Percentiles rank a stretch among this genome's conserved stretches.
Conservation (phyloP, 176 grass and related monocot genomes). For the Oryza punctata region DNA sequence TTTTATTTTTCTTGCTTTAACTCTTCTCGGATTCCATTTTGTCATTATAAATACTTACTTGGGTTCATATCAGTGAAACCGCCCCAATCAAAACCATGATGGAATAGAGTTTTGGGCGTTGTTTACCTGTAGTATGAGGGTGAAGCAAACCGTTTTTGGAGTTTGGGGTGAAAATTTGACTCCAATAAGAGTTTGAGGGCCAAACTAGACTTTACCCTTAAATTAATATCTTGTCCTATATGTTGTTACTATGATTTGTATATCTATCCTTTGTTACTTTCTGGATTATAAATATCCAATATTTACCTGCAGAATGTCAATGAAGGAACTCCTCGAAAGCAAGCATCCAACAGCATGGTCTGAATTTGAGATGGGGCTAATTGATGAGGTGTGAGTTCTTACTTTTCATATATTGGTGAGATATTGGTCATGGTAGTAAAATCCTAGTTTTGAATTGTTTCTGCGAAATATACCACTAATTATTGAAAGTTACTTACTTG, state of each 20-base stretch:
- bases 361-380: slow-evolving; percentile 85
- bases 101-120: not conserved
- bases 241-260: not conserved
- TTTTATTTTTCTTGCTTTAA: not conserved
- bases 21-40: not conserved
- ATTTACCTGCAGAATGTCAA: slow-evolving; percentile 72
- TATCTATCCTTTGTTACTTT: not conserved
- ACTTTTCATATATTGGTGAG: not conserved
- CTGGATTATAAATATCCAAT: not conserved
- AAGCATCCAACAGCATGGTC: slow-evolving; percentile 89
- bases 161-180: not conserved
- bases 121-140: no score
- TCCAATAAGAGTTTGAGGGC: not conserved
- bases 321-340: slow-evolving; percentile 83
- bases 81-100: not conserved
- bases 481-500: not conserved
- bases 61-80: not conserved
- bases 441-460: not conserved
- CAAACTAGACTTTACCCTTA: not conserved
- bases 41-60: not conserved
- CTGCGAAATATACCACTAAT: not conserved
- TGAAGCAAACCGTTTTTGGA: not conserved
- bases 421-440: not conserved
- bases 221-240: not conserved
- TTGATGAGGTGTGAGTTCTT: slow-evolving; percentile 72